Evolutionary conservation across 2,329 filamentous ascomycete species (phyloP).

Genomic region (Didymosphaeria variabile): DNA sequence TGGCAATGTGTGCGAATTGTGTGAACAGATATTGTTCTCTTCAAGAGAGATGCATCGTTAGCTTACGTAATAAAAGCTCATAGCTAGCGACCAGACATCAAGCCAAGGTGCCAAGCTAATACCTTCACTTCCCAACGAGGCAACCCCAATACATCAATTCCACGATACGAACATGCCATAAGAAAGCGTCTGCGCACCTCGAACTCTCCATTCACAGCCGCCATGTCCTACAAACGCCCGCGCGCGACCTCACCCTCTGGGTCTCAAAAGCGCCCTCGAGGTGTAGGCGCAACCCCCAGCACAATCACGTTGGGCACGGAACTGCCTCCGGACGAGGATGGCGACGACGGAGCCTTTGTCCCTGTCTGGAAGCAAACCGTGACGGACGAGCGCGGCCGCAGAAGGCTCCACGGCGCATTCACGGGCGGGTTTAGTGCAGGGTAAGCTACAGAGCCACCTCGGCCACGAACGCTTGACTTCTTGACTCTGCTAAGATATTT

Average conservation of each 20-base stretch:
- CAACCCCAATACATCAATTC: background rate
- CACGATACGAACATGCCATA: constrained; percentile 1
- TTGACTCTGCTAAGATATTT: constrained; percentile 75
- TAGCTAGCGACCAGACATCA: background rate
- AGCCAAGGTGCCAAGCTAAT: background rate
- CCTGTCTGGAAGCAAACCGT: constrained; percentile 99
- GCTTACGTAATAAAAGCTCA: constrained; percentile 9
- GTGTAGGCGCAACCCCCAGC: constrained; percentile 60
- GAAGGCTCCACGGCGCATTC: constrained; percentile 93
- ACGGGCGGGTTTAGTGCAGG: constrained; percentile 97
- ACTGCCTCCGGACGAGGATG: constrained; percentile 76
- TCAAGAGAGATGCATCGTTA: background rate
- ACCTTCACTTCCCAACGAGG: background rate
- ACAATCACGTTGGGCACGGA: constrained; percentile 71
- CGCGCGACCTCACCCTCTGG: constrained; percentile 38
- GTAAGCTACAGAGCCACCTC: constrained; percentile 61
- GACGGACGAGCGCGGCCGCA: constrained; percentile 88
- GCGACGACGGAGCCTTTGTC: constrained; percentile 91
- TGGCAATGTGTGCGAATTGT: no score
- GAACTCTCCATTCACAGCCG: background rate
- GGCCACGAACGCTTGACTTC: constrained; percentile 36
- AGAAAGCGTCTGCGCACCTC: background rate
- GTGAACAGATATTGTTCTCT: background rate
- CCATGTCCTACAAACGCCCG: constrained; percentile 47
- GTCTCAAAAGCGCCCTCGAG: constrained; percentile 77